Conservation (phyloP, 192 early-diverging fungal species). For the Backusella circina region DNA sequence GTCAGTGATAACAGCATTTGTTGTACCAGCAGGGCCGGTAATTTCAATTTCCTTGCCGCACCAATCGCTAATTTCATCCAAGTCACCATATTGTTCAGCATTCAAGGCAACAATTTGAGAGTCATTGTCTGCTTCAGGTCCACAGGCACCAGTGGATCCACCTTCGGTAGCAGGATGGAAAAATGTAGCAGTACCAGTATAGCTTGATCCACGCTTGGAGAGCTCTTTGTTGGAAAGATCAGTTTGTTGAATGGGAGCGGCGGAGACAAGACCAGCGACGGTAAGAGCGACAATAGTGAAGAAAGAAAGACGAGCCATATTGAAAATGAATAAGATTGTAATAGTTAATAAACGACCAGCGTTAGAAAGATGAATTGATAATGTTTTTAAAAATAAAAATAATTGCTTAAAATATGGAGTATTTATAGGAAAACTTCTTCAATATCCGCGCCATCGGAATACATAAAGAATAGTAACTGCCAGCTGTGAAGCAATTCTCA, state of each 20-base stretch:
- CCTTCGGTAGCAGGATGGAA: conserved; percentile 34
- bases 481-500: background rate
- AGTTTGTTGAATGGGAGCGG: background rate
- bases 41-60: conserved; percentile 34
- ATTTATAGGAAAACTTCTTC: background rate
- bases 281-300: conserved; percentile 6
- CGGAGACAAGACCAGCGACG: conserved; percentile 1
- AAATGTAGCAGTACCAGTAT: conserved; percentile 35
- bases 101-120: conserved; percentile 40
- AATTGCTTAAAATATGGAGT: background rate
- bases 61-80: conserved; percentile 20
- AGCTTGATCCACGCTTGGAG: background rate
- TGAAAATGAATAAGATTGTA: background rate
- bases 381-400: background rate
- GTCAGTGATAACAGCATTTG: conserved; percentile 36
- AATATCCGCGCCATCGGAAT: background rate
- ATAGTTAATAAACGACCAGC: background rate
- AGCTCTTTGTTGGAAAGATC: background rate
- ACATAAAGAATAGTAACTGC: background rate
- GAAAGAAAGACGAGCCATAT: conserved; percentile 7
- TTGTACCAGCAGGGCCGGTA: conserved; percentile 25
- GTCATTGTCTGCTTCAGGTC: conserved; percentile 33
- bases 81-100: conserved; percentile 27
- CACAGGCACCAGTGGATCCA: conserved; percentile 33
- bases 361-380: background rate